Conservation (phyloP, 495 filamentous ascomycete species). For the Neurospora sp. region DNA sequence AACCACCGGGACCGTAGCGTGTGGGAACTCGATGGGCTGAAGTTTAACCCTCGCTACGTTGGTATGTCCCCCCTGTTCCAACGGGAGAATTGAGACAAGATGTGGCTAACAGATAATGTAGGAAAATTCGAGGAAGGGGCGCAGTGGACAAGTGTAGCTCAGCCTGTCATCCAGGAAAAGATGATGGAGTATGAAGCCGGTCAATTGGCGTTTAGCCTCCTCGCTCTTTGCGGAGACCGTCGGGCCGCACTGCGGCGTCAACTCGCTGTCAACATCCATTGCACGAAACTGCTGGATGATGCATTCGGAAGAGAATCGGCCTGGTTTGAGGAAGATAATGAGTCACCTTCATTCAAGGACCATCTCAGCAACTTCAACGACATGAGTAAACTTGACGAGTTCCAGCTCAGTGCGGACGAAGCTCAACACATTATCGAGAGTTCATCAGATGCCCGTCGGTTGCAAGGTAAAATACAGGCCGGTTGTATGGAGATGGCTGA, state of each 20-base stretch:
- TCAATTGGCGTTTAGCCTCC: constrained; percentile 32
- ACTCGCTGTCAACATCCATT: constrained; percentile 26
- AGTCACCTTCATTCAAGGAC: neutral
- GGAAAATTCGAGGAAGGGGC: constrained; percentile 10
- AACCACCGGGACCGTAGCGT: constrained; percentile 47
- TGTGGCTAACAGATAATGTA: neutral
- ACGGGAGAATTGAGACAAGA: neutral
- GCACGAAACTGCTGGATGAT: constrained; percentile 18
- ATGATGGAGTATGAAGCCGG: constrained; percentile 32
- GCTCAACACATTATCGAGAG: constrained; percentile 1
- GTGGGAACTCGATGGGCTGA: constrained; percentile 87
- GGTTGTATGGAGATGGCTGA: constrained; percentile 6
- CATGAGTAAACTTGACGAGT: constrained; percentile 11
- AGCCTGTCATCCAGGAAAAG: constrained; percentile 27
- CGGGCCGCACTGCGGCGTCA: constrained; percentile 15
- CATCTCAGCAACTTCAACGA: constrained; percentile 3
- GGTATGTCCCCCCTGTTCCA: constrained; percentile 35
- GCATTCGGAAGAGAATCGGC: neutral
- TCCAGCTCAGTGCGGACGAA: constrained; percentile 12
- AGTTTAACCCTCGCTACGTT: constrained; percentile 59
- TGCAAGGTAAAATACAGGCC: neutral
- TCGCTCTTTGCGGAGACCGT: constrained; percentile 36
- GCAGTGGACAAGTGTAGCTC: constrained; percentile 32
- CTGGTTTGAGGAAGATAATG: neutral
- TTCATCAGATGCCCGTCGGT: neutral